Evolutionary conservation across 139 green algal genomes (phyloP).

Genomic region (Diplosphaera chodatii): DNA sequence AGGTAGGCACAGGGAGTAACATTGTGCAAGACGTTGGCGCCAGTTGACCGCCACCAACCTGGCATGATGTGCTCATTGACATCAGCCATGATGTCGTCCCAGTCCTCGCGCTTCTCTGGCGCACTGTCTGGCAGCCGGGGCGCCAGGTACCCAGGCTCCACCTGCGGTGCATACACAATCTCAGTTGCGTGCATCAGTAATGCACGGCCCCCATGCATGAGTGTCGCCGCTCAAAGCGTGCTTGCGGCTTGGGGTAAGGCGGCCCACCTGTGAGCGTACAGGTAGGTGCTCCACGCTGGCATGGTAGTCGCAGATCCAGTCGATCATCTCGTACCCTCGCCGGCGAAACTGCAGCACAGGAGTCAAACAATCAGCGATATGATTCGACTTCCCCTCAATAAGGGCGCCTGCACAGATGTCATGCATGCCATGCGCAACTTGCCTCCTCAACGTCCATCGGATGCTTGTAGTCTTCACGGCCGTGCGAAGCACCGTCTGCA

Average conservation of each 20-base stretch:
- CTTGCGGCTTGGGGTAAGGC: background rate
- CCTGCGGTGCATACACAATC: too few relatives aligned
- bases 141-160: constrained; percentile 60
- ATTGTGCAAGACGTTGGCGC: too few relatives aligned
- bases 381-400: too few relatives aligned
- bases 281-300: constrained; percentile 11
- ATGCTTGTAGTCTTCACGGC: constrained; percentile 36
- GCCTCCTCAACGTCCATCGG: constrained; percentile 25
- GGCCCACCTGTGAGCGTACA: constrained; percentile 23
- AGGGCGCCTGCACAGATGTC: too few relatives aligned
- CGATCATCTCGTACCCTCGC: constrained; percentile 52
- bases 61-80: constrained; percentile 60
- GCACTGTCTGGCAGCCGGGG: constrained; percentile 34
- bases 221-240: too few relatives aligned
- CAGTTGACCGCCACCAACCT: constrained; percentile 33
- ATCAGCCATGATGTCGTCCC: constrained; percentile 52
- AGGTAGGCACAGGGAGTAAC: too few relatives aligned
- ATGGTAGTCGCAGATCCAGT: constrained; percentile 63
- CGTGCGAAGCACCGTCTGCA: too few relatives aligned
- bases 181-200: too few relatives aligned
- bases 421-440: too few relatives aligned
- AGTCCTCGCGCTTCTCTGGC: constrained; percentile 49
- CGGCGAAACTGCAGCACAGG: constrained; percentile 42
- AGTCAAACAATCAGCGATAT: too few relatives aligned
- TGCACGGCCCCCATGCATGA: too few relatives aligned